These are phyloP conservation scores for Venturia asperata DNA, from an alignment of 2,329 filamentous ascomycete species.

Conservation along the genomic window DNA sequence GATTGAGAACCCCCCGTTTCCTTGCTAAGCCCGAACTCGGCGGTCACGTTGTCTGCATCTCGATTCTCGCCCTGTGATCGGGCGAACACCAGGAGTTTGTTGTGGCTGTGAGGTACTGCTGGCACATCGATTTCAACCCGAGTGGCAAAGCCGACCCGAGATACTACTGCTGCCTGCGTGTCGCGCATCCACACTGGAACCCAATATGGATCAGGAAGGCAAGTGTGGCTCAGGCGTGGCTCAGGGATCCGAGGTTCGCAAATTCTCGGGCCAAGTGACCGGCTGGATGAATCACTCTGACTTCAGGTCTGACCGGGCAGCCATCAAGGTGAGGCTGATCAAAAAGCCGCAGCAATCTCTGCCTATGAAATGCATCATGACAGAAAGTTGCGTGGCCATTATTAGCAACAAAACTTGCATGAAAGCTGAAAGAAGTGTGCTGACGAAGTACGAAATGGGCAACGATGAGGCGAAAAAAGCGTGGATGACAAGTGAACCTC, in stretches of 20 bases:
- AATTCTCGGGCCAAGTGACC: neutral
- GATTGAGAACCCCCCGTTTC: neutral
- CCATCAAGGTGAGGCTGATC: constrained; percentile 4
- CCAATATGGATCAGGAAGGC: neutral
- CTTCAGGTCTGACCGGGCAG: neutral
- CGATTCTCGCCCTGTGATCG: neutral
- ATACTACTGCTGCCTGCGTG: neutral
- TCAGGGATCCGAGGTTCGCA: neutral
- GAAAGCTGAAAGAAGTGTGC: neutral
- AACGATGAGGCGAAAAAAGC: no score
- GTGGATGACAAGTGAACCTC: no score
- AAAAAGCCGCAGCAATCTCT: neutral
- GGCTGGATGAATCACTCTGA: neutral
- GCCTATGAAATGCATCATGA: neutral
- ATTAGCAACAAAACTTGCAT: neutral
- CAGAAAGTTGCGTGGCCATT: neutral
- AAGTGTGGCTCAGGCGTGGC: neutral
- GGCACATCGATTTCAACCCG: neutral
- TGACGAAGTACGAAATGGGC: neutral
- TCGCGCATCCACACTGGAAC: neutral
- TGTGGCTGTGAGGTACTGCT: neutral
- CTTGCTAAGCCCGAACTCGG: neutral
- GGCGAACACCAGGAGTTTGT: neutral
- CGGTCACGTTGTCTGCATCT: neutral
- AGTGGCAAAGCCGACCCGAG: neutral